Percentiles rank a stretch among this genome's conserved stretches.
Evolutionary conservation across 768 basidiomycete species (phyloP).

Genomic region (Neoboletus magnificus): DNA sequence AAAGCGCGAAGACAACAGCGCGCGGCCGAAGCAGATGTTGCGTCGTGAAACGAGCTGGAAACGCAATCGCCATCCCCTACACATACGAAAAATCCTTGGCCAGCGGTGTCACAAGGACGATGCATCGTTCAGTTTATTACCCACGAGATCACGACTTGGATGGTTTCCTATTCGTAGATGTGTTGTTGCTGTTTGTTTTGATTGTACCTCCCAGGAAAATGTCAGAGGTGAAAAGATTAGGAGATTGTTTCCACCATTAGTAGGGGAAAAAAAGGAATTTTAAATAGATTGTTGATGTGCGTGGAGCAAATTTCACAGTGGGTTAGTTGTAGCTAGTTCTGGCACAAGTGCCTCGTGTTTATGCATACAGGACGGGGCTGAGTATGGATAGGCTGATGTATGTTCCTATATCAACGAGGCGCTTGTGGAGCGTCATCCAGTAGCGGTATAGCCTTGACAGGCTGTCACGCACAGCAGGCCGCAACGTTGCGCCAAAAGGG

Average conservation of each 20-base stretch:
- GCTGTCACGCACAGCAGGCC: constrained; percentile 22
- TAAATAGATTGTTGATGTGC: not conserved
- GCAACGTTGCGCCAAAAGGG: constrained; percentile 13
- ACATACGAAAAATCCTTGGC: not conserved
- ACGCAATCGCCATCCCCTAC: not conserved
- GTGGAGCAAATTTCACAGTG: not conserved
- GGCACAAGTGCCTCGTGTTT: constrained; percentile 5
- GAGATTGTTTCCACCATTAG: not conserved
- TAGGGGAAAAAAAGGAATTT: not conserved
- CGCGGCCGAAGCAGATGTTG: constrained; percentile 38
- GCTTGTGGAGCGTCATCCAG: constrained; percentile 10
- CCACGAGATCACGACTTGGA: not conserved
- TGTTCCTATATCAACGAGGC: constrained; percentile 16
- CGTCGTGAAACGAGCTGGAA: constrained; percentile 3
- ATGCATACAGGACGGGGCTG: constrained; percentile 3
- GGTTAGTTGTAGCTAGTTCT: constrained; percentile 2
- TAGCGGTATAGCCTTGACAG: constrained; percentile 23
- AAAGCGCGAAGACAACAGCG: constrained; percentile 74
- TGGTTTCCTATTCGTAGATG: not conserved
- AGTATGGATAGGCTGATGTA: not conserved
- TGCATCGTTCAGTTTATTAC: not conserved
- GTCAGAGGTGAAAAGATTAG: constrained; percentile 4
- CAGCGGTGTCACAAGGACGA: not conserved
- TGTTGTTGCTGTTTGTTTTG: constrained; percentile 8
- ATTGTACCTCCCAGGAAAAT: not conserved